Percentiles rank a stretch among this genome's conserved stretches.
Conservation (phyloP, 2,329 filamentous ascomycete species). For the Xylariaceae sp. region DNA sequence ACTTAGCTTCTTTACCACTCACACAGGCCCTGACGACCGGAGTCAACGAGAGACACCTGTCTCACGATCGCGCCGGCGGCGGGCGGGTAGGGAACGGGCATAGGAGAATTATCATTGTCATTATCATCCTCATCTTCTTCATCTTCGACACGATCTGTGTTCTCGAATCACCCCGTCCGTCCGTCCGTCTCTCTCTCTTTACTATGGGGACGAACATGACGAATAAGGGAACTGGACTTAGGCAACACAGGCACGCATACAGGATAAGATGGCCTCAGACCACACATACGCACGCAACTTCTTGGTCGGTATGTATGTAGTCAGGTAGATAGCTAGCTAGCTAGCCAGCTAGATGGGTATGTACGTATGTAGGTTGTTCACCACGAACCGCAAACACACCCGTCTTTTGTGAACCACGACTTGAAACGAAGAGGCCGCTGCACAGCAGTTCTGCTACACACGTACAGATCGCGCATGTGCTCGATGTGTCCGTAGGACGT, state of each 20-base stretch:
- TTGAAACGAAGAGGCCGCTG: constrained; percentile 24
- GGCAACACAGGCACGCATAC: not conserved
- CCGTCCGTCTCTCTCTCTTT: not conserved
- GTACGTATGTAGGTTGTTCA: not conserved
- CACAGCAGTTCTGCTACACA: constrained; percentile 19
- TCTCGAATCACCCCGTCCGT: no score
- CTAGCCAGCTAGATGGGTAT: not conserved
- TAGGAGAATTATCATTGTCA: constrained; percentile 23
- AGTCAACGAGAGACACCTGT: constrained; percentile 26
- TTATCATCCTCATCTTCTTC: not conserved
- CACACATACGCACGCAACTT: not conserved
- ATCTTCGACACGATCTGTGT: not conserved
- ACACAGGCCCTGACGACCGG: constrained; percentile 11
- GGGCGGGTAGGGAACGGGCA: constrained; percentile 21
- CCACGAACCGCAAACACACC: not conserved
- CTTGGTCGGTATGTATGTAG: not conserved
- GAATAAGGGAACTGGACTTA: not conserved
- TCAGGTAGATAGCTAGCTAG: not conserved
- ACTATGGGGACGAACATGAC: not conserved
- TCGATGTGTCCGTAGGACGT: not conserved
- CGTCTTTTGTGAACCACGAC: constrained; percentile 17
- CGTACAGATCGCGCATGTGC: not conserved
- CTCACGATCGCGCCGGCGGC: constrained; percentile 17
- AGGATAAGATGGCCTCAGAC: not conserved
- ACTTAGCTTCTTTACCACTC: not conserved